Conservation (phyloP, 2,329 filamentous ascomycete species). For the Coniochaeta hoffmannii region DNA sequence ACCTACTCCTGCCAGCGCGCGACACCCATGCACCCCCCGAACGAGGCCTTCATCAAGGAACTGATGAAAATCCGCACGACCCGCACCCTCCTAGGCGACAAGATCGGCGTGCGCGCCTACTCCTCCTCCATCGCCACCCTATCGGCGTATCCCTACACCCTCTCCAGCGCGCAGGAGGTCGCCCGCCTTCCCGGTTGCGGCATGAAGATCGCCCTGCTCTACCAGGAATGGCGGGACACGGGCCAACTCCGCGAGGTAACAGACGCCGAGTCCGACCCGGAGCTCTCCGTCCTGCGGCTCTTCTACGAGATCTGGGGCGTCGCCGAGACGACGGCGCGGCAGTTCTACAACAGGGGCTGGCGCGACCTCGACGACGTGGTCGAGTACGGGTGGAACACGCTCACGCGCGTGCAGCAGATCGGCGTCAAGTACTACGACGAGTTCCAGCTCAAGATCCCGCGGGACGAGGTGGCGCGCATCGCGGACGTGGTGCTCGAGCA, state of each 20-base stretch:
- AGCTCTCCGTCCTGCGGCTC: constrained; percentile 53
- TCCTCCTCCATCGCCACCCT: constrained; percentile 78
- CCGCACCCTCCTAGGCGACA: constrained; percentile 64
- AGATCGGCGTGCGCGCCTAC: constrained; percentile 78
- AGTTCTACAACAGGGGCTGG: constrained; percentile 78
- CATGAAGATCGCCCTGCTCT: constrained; percentile 69
- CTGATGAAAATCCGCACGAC: constrained; percentile 68
- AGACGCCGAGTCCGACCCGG: constrained; percentile 56
- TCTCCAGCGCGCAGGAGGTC: constrained; percentile 37
- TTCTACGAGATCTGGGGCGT: constrained; percentile 95
- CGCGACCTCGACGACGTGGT: constrained; percentile 78
- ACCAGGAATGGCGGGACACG: constrained; percentile 61
- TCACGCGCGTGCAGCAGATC: constrained; percentile 82
- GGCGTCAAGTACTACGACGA: constrained; percentile 93
- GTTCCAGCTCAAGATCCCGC: constrained; percentile 63
- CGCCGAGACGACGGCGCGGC: constrained; percentile 68
- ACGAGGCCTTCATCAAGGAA: constrained; percentile 65
- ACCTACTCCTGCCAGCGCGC: constrained; percentile 76
- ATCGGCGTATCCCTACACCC: constrained; percentile 63
- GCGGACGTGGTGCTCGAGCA: constrained; percentile 55
- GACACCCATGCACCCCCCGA: constrained; percentile 63
- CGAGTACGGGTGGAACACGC: constrained; percentile 67
- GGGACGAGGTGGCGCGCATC: constrained; percentile 67
- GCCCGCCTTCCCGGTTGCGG: constrained; percentile 70
- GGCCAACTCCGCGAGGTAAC: constrained; percentile 57